Conservation (phyloP, 768 basidiomycete species). For the Leucogyrophana mollusca region DNA sequence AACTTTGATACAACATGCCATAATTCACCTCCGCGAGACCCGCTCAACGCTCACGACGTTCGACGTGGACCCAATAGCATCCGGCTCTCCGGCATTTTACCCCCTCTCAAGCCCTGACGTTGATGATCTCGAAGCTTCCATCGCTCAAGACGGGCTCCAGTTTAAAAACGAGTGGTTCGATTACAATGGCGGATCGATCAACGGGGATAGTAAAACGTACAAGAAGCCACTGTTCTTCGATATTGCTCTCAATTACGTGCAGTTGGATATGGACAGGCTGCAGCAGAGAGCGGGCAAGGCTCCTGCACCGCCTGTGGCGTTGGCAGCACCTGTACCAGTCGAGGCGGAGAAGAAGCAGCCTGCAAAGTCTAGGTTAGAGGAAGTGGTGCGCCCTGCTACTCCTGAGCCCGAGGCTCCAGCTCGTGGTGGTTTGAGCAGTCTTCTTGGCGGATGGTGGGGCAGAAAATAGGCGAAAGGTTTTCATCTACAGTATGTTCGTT, state of each 20-base stretch:
- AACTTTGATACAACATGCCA: conserved; percentile 66
- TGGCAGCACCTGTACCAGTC: conserved; percentile 14
- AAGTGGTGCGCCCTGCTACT: conserved; percentile 42
- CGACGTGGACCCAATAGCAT: conserved; percentile 44
- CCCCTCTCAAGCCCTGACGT: conserved; percentile 45
- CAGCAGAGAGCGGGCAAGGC: conserved; percentile 68
- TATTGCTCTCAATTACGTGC: conserved; percentile 89
- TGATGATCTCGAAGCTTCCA: conserved; percentile 49
- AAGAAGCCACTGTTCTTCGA: conserved; percentile 94
- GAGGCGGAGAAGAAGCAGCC: conserved; percentile 41
- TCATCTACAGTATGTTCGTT: neutral
- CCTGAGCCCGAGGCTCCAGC: conserved; percentile 46
- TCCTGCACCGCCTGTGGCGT: conserved; percentile 18
- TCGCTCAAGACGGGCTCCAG: conserved; percentile 45
- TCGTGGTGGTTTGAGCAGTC: conserved; percentile 56
- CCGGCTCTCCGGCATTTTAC: conserved; percentile 49
- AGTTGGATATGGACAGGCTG: conserved; percentile 79
- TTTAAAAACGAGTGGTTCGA: conserved; percentile 80
- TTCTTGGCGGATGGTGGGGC: conserved; percentile 88
- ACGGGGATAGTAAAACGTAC: conserved; percentile 45
- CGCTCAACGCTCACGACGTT: conserved; percentile 49
- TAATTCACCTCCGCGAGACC: conserved; percentile 74
- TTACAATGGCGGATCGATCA: conserved; percentile 64
- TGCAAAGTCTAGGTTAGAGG: conserved; percentile 57
- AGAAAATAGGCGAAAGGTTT: conserved; percentile 18